Evolutionary conservation across 805 yeast species (phyloP), one percentile per base, ranked within the genome.

Genomic region (Metschnikowia corniflorae): DNA sequence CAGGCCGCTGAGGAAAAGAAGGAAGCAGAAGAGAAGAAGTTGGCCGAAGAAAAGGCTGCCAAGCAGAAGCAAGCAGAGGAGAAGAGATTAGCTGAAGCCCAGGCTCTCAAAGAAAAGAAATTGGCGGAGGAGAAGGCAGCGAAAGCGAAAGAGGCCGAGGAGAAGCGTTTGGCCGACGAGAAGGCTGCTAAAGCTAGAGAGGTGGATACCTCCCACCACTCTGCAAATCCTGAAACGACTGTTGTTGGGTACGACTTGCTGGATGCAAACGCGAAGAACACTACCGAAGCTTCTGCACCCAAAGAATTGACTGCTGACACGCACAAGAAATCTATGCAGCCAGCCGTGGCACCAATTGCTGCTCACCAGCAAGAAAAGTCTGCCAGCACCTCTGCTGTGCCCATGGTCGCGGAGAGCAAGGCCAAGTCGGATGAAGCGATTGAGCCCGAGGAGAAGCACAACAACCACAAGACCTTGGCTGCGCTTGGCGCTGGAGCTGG

Each of bases 141-240:
- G 26, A 25, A 20, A 5, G 42, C 26, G 23, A 20, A 26, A 17
- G 23, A 50, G 27, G 53, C 53, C 19, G 59, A 56, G 30, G 47
- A 43, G 26, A 58, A 58, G 31, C 50, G 56, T 38, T 27, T 38
- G 16, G 64, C 55, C 33, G 63, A 60, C 14, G 63, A 57, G 29
- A 38, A 47, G 32, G 35, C 60, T 28, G 68, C 67, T n/a, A 21
- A 21, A 21, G 43, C 67, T 62, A 40, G 57, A 44, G 35, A 31
- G 10, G 26, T 37, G 19, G 10, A 31, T 25, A 31, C 35, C 13
- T 20, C n/a, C 18, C 35, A 31, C 22, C 29, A 18, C 19, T 22
- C 32, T 13, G 12, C 17, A 7, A 32, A 27, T n/a, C 35, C 35
- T 2, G 40, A 37, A 14, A 42, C 59, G 42, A 51, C 40, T 37